These are phyloP conservation scores for Filosporella fistucella DNA, from an alignment of 495 filamentous ascomycete species.

Conservation along the genomic window DNA sequence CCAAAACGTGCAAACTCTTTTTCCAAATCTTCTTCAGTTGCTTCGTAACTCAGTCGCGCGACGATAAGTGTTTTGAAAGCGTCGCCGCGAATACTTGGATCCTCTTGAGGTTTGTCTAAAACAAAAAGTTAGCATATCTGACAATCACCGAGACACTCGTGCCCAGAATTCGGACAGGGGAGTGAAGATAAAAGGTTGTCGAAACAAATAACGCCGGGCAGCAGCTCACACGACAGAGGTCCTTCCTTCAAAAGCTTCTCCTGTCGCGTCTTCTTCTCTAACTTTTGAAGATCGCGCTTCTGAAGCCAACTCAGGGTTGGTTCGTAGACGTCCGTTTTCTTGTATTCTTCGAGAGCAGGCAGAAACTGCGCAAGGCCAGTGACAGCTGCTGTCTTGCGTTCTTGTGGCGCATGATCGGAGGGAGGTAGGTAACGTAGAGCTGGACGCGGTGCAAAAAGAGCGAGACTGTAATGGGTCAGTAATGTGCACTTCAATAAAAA, in stretches of 20 bases:
- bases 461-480: no score
- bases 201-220: slow-evolving; percentile 21
- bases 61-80: slow-evolving; percentile 95
- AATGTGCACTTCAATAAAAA: no score
- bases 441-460: slow-evolving; percentile 90
- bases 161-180: slow-evolving; percentile 14
- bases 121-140: slow-evolving; percentile 13
- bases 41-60: slow-evolving; percentile 81
- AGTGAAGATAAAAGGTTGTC: slow-evolving; percentile 17
- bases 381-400: slow-evolving; percentile 69
- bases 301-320: slow-evolving; percentile 93
- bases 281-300: slow-evolving; percentile 69
- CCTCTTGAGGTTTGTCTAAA: slow-evolving; percentile 65
- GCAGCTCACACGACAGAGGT: slow-evolving; percentile 66
- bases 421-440: slow-evolving; percentile 87
- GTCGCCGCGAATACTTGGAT: slow-evolving; percentile 85
- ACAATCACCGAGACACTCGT: slow-evolving; percentile 2
- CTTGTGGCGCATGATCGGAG: slow-evolving; percentile 75
- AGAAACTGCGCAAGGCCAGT: slow-evolving; percentile 71
- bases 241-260: slow-evolving; percentile 62
- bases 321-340: slow-evolving; percentile 66
- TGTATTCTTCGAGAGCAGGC: slow-evolving; percentile 61
- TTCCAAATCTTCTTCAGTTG: slow-evolving; percentile 84
- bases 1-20: slow-evolving; percentile 93
- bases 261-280: slow-evolving; percentile 67